A percentile compares a stretch with the other conserved stretches of the same genome.
Conservation (phyloP, 192 early-diverging fungal species). For the Coemansia sp. region DNA sequence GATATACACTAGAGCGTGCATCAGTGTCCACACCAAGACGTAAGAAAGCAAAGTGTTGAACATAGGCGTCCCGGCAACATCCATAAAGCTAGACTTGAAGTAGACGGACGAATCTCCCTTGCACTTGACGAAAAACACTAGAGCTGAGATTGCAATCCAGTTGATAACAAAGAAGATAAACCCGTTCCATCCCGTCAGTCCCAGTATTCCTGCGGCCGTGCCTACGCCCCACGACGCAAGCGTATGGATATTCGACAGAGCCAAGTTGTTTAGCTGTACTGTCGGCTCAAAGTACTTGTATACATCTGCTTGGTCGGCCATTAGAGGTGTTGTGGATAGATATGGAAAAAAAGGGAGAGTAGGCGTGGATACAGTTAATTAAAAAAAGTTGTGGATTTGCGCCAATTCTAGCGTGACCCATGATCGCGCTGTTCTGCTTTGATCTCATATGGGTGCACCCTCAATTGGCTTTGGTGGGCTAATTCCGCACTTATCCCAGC, state of each 20-base stretch:
- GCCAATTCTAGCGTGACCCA: background rate
- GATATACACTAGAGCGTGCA: slow-evolving; percentile 56
- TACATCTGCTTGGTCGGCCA: slow-evolving; percentile 42
- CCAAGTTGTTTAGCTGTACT: slow-evolving; percentile 54
- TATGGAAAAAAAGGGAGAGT: background rate
- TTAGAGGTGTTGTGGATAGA: slow-evolving; percentile 1
- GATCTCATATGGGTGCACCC: background rate
- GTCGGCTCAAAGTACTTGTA: slow-evolving; percentile 61
- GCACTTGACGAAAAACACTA: slow-evolving; percentile 67
- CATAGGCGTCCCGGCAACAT: slow-evolving; percentile 46
- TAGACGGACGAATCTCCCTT: slow-evolving; percentile 60
- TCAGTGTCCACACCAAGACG: slow-evolving; percentile 56
- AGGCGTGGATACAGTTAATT: background rate
- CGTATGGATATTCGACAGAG: slow-evolving; percentile 58
- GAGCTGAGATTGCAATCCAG: slow-evolving; percentile 66
- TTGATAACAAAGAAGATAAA: slow-evolving; percentile 81
- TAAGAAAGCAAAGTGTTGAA: slow-evolving; percentile 56
- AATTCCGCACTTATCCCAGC: background rate
- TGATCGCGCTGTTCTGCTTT: background rate
- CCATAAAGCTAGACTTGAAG: slow-evolving; percentile 62
- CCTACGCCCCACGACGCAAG: slow-evolving; percentile 65
- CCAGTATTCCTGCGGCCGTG: slow-evolving; percentile 86
- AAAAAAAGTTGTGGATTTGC: background rate
- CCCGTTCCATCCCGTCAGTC: slow-evolving; percentile 80
- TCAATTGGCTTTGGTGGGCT: background rate